A percentile compares a stretch with the other conserved stretches of the same genome.
Conservation (phyloP, 2,329 filamentous ascomycete species). For the Herpotrichia juniperi region DNA sequence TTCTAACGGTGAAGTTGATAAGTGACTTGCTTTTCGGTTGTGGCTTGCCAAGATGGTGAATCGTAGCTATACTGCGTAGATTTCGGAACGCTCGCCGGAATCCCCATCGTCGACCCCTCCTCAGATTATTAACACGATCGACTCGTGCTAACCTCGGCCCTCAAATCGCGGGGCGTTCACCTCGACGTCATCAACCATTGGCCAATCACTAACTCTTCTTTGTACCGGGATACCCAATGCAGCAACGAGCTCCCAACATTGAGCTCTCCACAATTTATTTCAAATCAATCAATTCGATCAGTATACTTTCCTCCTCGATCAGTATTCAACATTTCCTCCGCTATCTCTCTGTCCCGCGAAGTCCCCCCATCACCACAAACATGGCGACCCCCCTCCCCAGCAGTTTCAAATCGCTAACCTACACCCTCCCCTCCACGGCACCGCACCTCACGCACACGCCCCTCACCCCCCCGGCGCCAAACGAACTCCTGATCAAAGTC, state of each 20-base stretch:
- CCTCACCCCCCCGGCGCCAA: conserved; percentile 16
- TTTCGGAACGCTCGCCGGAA: no score
- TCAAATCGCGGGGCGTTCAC: background rate
- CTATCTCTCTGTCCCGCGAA: no score
- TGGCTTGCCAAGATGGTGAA: no score
- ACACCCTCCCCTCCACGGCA: conserved; percentile 25
- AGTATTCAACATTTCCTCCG: background rate
- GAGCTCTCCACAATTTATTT: background rate
- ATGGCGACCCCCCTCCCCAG: conserved; percentile 17
- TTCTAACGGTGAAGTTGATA: no score
- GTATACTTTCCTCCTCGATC: background rate
- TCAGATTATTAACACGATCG: background rate
- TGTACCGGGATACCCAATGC: background rate
- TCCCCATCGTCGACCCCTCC: no score
- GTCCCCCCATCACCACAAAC: background rate
- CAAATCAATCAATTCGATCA: background rate
- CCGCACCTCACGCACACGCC: conserved; percentile 30
- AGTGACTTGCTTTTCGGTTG: no score
- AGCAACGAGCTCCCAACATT: background rate
- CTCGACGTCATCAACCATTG: background rate
- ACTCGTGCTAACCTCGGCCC: conserved; percentile 7
- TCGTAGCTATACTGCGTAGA: no score
- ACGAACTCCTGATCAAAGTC: conserved; percentile 47
- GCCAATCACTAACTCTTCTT: background rate
- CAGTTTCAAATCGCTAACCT: conserved; percentile 33